Conservation (phyloP, 2,329 filamentous ascomycete species). For the Trichoderma sp. region DNA sequence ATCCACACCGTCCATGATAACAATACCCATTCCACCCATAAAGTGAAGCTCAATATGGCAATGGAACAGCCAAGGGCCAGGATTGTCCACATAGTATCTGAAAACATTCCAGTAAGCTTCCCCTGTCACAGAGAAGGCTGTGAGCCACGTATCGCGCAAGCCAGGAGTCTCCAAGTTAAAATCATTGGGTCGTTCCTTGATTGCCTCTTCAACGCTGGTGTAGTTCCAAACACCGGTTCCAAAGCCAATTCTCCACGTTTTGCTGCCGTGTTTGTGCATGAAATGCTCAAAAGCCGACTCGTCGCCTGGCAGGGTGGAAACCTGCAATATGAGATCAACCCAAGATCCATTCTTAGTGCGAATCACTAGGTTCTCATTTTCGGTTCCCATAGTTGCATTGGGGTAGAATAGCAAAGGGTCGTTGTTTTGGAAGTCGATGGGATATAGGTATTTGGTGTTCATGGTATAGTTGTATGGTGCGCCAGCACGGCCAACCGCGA, state of each 20-base stretch:
- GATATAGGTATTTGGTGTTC: constrained; percentile 47
- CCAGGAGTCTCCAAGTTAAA: constrained; percentile 60
- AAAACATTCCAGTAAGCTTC: constrained; percentile 49
- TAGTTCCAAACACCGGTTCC: constrained; percentile 56
- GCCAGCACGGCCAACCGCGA: constrained; percentile 45
- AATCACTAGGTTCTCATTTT: constrained; percentile 50
- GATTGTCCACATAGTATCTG: constrained; percentile 54
- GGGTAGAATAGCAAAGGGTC: constrained; percentile 48
- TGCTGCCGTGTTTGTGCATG: constrained; percentile 66
- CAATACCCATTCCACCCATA: constrained; percentile 57
- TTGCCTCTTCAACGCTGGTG: constrained; percentile 55
- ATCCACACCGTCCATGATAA: constrained; percentile 51
- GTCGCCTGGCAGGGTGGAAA: constrained; percentile 47
- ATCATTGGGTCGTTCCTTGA: constrained; percentile 44
- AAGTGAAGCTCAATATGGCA: constrained; percentile 59
- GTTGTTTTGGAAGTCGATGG: constrained; percentile 40
- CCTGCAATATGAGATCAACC: constrained; percentile 57
- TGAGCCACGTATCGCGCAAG: constrained; percentile 39
- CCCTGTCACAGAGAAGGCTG: constrained; percentile 10
- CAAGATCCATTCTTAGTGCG: constrained; percentile 50
- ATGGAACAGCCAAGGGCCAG: constrained; percentile 57
- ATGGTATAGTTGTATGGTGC: constrained; percentile 56
- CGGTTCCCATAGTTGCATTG: constrained; percentile 38
- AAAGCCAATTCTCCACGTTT: constrained; percentile 58
- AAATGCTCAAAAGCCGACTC: constrained; percentile 46